Conservation (phyloP, 208 protist genomes). For the Wallacemonas sp. region DNA sequence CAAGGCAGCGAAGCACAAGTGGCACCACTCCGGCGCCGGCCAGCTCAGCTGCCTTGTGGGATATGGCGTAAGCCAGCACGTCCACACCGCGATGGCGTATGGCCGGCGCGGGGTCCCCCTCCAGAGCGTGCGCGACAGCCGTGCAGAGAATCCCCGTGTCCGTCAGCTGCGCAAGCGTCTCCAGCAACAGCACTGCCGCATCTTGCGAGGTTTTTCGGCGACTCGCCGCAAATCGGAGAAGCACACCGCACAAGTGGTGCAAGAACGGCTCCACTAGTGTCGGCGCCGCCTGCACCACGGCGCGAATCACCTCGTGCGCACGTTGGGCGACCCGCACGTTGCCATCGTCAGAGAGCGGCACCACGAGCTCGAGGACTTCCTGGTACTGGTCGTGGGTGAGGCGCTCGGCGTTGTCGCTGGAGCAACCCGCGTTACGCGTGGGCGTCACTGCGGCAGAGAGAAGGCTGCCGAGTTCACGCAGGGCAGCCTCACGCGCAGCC, state of each 20-base stretch:
- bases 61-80: neutral
- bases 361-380: slow-evolving; percentile 7
- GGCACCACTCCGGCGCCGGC: neutral
- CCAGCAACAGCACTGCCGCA: slow-evolving; percentile 3
- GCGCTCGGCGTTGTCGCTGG: no score
- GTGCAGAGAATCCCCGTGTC: neutral
- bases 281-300: slow-evolving; percentile 18
- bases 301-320: slow-evolving; percentile 34
- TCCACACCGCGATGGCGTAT: neutral
- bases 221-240: neutral
- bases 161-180: neutral
- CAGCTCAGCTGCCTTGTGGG: neutral
- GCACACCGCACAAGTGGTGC: slow-evolving; percentile 2
- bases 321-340: slow-evolving; percentile 16
- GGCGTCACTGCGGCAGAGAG: neutral
- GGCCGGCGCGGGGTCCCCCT: neutral
- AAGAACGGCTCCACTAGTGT: neutral
- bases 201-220: neutral
- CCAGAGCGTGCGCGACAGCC: neutral
- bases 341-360: neutral
- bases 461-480: neutral
- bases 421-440: no score
- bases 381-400: slow-evolving; percentile 17
- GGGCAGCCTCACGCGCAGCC: neutral
- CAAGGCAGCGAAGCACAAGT: neutral